phyloP scores from a whole-genome alignment of 1,284 basidiomycete species.

The Crocinoboletus sp. region DNA sequence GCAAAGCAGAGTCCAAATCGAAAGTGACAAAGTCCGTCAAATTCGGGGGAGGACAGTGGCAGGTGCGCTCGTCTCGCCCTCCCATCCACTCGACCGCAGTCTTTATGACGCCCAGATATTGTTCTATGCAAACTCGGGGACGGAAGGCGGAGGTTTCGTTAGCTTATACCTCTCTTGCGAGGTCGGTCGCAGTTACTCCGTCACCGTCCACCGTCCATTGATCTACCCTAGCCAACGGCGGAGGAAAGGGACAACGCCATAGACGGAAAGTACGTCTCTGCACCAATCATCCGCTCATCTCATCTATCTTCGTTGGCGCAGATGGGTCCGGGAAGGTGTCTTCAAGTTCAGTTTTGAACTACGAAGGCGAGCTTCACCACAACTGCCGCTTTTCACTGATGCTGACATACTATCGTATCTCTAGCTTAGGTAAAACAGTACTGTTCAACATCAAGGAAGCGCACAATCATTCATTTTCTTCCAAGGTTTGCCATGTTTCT shows the following conservation, averaged over 20 bases:
- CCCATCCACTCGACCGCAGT: background rate
- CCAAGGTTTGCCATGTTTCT: constrained; percentile 46
- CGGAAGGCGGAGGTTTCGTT: constrained; percentile 47
- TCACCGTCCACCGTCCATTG: constrained; percentile 10
- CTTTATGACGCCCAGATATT: constrained; percentile 46
- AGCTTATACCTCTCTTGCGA: constrained; percentile 80
- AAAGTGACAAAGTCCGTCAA: constrained; percentile 63
- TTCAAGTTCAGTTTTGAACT: constrained; percentile 86
- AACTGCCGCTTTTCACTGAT: background rate
- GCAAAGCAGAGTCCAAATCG: constrained; percentile 65
- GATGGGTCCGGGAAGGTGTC: constrained; percentile 79
- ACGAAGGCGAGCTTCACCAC: constrained; percentile 46
- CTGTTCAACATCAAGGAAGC: constrained; percentile 73
- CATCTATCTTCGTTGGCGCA: constrained; percentile 21
- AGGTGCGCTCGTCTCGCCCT: constrained; percentile 36
- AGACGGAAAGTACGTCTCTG: constrained; percentile 49
- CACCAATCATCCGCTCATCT: background rate
- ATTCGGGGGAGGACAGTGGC: constrained; percentile 70
- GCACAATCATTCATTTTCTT: constrained; percentile 78
- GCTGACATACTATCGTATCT: constrained; percentile 1
- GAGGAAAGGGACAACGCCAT: constrained; percentile 67
- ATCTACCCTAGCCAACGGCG: constrained; percentile 54
- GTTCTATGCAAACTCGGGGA: constrained; percentile 80
- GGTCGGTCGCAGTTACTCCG: constrained; percentile 39
- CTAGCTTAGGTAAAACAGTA: constrained; percentile 47